Base-by-base conservation (phyloP, 257 asterid genomes). In the Paulownia fortunei region DNA sequence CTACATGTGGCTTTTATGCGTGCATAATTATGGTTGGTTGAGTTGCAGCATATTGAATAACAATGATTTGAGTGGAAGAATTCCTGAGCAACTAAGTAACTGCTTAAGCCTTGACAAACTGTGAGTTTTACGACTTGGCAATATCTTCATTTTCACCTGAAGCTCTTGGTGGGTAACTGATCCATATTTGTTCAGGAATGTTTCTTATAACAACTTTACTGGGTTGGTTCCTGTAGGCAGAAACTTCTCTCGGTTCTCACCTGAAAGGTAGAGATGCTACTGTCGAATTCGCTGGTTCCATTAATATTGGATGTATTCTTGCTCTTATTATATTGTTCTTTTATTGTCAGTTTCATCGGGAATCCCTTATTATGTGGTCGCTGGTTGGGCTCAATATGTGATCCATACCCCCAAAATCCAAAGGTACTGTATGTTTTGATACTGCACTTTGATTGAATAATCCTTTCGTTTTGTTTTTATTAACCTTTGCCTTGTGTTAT, bases 351-450 rank as follows among this genome's bases (percentile, higher is more conserved):
- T 88, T 96, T 90, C 86, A 61, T 86, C 7, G 97, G 97, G 52
- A 96, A 96, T 69, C 92, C 92, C 7, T 85, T 92, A 15, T 64
- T 96, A 62, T 90, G 97, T 69, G 98, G 99, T 32, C 94, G 87
- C 82, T 96, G 99, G 99, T 72, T 76, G 81, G 98, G 97, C 78
- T 96, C 97, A 1, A 87, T 91, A 81, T 90, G 97, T 68, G 86
- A 88, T 79, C 96, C 96, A 9, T 86, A 79, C 82, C 82, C 90
- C 67, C 86, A 11, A 93, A 89, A 77, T 69, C 96, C 18, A 89
- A 84, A 78, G 97, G 99, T 93, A 83, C 44, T 23, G 51, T 55
- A 26, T 54, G 3, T 1, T 61, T 34, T 8, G 12, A 19, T 62
- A 13, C 34, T 21, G 30, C 36, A 36, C 27, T 44, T 58, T 16